phyloP scores from a whole-genome alignment of 164 flowering plant genomes.

The Sedum album region DNA sequence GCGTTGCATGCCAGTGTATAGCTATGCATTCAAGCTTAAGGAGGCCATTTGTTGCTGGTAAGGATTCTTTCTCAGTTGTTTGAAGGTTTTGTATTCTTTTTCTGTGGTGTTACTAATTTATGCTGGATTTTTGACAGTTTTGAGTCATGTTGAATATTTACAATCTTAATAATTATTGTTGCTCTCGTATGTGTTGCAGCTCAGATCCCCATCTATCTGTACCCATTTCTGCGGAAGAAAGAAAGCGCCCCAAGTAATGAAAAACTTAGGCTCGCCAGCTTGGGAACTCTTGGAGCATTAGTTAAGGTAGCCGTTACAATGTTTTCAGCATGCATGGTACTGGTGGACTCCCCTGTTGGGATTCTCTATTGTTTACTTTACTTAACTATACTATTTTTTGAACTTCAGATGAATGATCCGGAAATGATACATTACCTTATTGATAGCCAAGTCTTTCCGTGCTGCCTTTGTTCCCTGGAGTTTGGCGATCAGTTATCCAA shows the following conservation, averaged over 20 bases:
- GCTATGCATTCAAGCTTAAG: not conserved
- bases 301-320: not conserved
- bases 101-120: not conserved
- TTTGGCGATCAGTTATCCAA: constrained; percentile 1
- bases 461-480: not conserved
- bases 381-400: not conserved
- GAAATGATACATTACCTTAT: not conserved
- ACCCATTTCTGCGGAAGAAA: not conserved
- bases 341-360: not conserved
- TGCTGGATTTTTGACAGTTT: not conserved
- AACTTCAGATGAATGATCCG: not conserved
- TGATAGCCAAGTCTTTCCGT: constrained; percentile 5
- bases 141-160: not conserved
- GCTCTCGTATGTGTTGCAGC: constrained; percentile 1
- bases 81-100: not conserved
- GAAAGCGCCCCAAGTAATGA: not conserved
- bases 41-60: not conserved
- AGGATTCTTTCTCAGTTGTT: not conserved
- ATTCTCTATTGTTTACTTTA: not conserved
- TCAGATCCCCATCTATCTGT: constrained; percentile 4
- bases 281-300: not conserved
- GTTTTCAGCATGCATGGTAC: no score
- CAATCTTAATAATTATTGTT: not conserved
- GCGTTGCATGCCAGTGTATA: not conserved
- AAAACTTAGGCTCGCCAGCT: not conserved